These are phyloP conservation scores for Lepiota venenata DNA, from an alignment of 768 basidiomycete species.

Conservation along the genomic window DNA sequence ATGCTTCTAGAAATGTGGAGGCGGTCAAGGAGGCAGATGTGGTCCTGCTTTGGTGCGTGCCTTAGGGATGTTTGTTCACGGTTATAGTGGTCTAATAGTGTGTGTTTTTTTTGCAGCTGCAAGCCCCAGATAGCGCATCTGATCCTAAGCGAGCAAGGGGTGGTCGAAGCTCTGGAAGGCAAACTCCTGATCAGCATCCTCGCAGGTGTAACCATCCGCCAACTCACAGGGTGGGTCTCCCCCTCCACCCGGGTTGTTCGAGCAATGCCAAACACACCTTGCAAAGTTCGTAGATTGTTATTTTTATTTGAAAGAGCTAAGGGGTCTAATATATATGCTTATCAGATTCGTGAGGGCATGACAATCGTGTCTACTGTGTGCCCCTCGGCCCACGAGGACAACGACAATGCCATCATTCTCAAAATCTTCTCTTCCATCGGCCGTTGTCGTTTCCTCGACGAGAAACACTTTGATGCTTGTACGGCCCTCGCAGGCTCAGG, in stretches of 20 bases:
- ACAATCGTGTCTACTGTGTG: constrained; percentile 84
- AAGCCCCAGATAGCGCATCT: constrained; percentile 85
- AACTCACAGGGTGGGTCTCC: constrained; percentile 72
- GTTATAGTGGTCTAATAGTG: background rate
- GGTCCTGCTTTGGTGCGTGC: constrained; percentile 77
- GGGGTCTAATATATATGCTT: background rate
- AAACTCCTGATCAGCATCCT: constrained; percentile 97
- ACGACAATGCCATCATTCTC: constrained; percentile 70
- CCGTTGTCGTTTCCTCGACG: constrained; percentile 92
- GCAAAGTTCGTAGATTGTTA: constrained; percentile 62
- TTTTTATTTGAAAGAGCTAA: background rate
- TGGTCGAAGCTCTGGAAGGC: constrained; percentile 78
- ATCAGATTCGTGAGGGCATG: constrained; percentile 98
- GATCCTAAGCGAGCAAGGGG: constrained; percentile 73
- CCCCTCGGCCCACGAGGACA: constrained; percentile 44
- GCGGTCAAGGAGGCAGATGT: constrained; percentile 79
- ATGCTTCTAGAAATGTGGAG: constrained; percentile 64
- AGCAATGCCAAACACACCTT: constrained; percentile 98
- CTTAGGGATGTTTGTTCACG: background rate
- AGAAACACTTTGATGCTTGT: constrained; percentile 98
- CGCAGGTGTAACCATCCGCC: constrained; percentile 90
- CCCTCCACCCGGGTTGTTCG: constrained; percentile 84
- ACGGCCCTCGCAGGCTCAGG: constrained; percentile 96
- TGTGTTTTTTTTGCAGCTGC: constrained; percentile 51
- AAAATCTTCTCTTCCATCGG: constrained; percentile 98